A percentile compares a stretch with the other conserved stretches of the same genome.
These are phyloP conservation scores for Amanita rimosa DNA, from an alignment of 768 basidiomycete species.

Conservation along the genomic window DNA sequence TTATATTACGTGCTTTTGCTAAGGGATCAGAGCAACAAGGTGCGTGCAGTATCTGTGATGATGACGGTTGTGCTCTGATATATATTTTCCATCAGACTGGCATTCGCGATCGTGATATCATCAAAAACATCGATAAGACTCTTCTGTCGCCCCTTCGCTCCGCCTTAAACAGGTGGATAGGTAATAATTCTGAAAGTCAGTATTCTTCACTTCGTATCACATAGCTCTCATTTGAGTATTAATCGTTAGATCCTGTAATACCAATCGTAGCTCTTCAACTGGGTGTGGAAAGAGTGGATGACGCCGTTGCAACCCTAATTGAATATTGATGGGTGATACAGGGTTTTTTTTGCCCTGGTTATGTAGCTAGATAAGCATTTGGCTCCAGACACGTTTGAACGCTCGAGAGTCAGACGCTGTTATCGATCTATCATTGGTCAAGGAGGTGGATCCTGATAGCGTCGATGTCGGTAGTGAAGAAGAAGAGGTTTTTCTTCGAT, in stretches of 20 bases:
- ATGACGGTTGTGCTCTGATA: background rate
- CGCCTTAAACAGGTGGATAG: constrained; percentile 23
- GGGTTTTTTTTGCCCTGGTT: too few relatives aligned
- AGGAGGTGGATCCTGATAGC: too few relatives aligned
- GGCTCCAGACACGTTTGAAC: too few relatives aligned
- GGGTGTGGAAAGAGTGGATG: constrained; percentile 37
- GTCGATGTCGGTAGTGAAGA: too few relatives aligned
- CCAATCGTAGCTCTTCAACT: constrained; percentile 36
- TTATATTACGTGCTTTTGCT: constrained; percentile 56
- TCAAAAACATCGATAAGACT: constrained; percentile 30
- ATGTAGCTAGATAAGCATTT: too few relatives aligned
- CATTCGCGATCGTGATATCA: constrained; percentile 31
- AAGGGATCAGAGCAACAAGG: constrained; percentile 48
- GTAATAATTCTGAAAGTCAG: constrained; percentile 9
- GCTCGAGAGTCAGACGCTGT: too few relatives aligned
- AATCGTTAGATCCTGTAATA: constrained; percentile 17
- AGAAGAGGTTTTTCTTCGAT: too few relatives aligned
- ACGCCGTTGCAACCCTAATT: constrained; percentile 15
- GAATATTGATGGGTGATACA: background rate
- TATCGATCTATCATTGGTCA: too few relatives aligned
- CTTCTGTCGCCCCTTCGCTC: constrained; percentile 33
- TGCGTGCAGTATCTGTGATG: constrained; percentile 18
- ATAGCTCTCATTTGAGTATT: background rate
- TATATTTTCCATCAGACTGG: constrained; percentile 32
- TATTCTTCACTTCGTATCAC: constrained; percentile 10